Base-by-base conservation (phyloP, 169 alveolate genomes). In the Cardiosporidium cionae region DNA sequence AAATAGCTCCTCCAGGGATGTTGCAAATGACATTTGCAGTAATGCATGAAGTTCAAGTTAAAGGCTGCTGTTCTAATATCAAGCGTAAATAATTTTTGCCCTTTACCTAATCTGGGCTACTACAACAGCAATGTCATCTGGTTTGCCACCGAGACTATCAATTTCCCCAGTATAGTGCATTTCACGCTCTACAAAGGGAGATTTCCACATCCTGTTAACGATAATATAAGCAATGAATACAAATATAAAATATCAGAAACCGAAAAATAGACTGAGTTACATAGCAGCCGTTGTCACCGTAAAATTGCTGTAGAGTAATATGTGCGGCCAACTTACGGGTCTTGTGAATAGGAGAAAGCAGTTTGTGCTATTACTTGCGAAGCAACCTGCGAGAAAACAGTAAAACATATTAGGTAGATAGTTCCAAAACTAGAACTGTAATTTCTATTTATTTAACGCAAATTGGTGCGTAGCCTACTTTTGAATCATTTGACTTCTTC, bases 61-160 rank as follows among this genome's bases (percentile, higher is more conserved):
- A n/a, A n/a, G n/a, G n/a, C n/a, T n/a, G n/a, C n/a, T n/a, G n/a
- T n/a, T n/a, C n/a, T n/a, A n/a, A n/a, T n/a, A n/a, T n/a, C n/a
- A n/a, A n/a, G n/a, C n/a, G n/a, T n/a, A n/a, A n/a, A n/a, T n/a
- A n/a, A n/a, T n/a, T n/a, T n/a, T n/a, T n/a, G n/a, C n/a, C 32
- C n/a, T 68, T 65, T 27, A 65, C 70, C 54, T 6, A 22, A 66
- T 63, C 3, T 2, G 0, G 27, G 70, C 78, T 31, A 53, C 34
- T 37, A 71, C 70, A 52, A 71, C 62, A 22, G 78, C 23, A 31
- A 71, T 71, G 78, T 71, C 78, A 22, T 71, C 78, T 32, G 78
- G 78, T 54, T 71, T 71, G 2, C 78, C 78, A 0, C 78, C 78
- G n/a, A 28, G 36, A 22, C n/a, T 68, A 67, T 1, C 75, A 0